A percentile compares a stretch with the other conserved stretches of the same genome.
Conservation (phyloP, 2,329 filamentous ascomycete genomes). For the Metarhizium sp. region DNA sequence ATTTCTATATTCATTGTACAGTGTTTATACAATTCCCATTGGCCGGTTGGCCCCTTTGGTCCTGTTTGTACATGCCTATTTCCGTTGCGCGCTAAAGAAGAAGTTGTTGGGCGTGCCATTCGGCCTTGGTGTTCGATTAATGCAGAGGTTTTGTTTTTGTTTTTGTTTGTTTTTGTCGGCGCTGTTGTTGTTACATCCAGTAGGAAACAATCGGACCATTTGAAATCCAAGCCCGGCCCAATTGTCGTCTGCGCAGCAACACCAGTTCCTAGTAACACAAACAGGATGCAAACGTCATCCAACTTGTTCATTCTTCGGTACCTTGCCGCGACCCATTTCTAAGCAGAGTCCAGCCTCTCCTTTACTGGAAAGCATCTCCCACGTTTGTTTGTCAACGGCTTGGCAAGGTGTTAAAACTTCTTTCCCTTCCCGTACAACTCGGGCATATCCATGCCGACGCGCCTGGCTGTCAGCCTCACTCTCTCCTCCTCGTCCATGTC, state of each 20-base stretch:
- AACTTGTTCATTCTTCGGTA: neutral
- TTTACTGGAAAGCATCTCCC: neutral
- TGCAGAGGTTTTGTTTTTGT: too few species aligned
- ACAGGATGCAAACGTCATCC: too few species aligned
- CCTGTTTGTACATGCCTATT: neutral
- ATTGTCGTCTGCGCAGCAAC: too few species aligned
- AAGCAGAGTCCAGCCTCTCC: neutral
- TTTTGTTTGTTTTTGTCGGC: too few species aligned
- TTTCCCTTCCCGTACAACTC: conserved; percentile 36
- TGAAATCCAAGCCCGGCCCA: neutral
- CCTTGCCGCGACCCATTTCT: neutral
- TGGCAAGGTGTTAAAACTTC: neutral
- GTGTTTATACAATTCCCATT: neutral
- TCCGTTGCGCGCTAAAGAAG: neutral
- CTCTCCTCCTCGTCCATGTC: conserved; percentile 78
- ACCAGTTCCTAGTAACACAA: too few species aligned
- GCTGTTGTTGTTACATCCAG: too few species aligned
- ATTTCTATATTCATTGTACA: conserved; percentile 1
- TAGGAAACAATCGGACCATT: neutral
- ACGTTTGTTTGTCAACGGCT: neutral
- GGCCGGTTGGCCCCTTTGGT: neutral
- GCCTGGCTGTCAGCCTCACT: conserved; percentile 71
- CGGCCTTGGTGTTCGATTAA: too few species aligned
- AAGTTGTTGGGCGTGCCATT: too few species aligned
- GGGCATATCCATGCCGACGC: conserved; percentile 86